Evolutionary conservation across 1,284 basidiomycete genomes (phyloP), one percentile per base, ranked within the genome.

Genomic region (Ceratobasidium sp.): DNA sequence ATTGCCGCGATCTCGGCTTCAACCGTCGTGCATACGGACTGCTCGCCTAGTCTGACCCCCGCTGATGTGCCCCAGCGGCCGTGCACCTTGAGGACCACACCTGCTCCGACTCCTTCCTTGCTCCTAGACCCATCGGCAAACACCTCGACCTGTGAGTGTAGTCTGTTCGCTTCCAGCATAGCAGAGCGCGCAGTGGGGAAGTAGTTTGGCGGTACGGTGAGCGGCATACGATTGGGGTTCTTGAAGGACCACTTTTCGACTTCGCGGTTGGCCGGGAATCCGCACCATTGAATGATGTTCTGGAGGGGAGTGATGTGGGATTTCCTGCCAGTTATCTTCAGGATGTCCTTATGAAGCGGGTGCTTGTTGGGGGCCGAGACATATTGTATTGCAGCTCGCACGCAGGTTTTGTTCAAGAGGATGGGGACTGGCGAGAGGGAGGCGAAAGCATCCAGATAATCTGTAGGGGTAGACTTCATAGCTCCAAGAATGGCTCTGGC

Each of bases 1-100:
- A 76, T 71, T 0, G 73, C 78, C n/a, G 70, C 78, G 12, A 79
- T 46, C 40, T 80, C 78, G 5, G 78, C 78, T 15, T 79, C 79
- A 5, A 46, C 44, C 7, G 13, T 46, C 7, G 44, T 6, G 44
- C 7, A 6, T 46, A 5, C 7, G 13, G 44, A 13, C 7, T 46
- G 44, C 13, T 46, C n/a, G 13, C 44, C 44, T 13, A 46, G 44
- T 46, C 44, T 46, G 44, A 46, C 5, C 13, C 44, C 44, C 44
- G 13, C 44, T 6, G 44, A 46, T 5, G 44, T 13, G 44, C 44
- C 13, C 13, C 7, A 46, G 7, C 44, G 44, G 44, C 44, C 44
- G 44, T 46, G 44, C 44, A 46, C 44, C 44, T 46, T 46, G 44
- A 46, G 44, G 44, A 46, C 13, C 44, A 13, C 44, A 6, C 44